Conservation (phyloP, 495 filamentous ascomycete genomes). For the Xylaria scruposa region DNA sequence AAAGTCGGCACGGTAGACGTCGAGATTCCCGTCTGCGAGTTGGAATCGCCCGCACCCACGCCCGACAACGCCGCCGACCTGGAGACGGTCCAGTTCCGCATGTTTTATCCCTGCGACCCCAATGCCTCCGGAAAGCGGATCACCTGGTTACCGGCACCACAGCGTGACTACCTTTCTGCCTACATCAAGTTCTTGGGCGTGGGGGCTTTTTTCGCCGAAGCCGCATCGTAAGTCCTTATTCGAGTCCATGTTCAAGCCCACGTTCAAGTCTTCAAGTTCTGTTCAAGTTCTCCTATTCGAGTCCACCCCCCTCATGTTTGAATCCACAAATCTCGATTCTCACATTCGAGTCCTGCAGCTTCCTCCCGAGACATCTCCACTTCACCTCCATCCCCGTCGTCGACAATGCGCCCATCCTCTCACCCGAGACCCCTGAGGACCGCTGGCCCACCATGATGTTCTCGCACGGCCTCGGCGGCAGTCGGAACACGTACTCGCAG, state of each 20-base stretch:
- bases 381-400: conserved; percentile 64
- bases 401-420: conserved; percentile 49
- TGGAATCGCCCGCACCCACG: conserved; percentile 56
- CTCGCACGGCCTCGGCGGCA: conserved; percentile 80
- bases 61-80: conserved; percentile 58
- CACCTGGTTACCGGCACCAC: conserved; percentile 76
- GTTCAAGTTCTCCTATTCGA: neutral
- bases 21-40: conserved; percentile 70
- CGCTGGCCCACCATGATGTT: conserved; percentile 82
- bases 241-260: neutral
- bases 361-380: conserved; percentile 69
- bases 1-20: conserved; percentile 76
- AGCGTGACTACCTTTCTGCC: conserved; percentile 68
- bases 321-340: no score
- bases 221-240: conserved; percentile 61
- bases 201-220: conserved; percentile 58
- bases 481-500: conserved; percentile 76
- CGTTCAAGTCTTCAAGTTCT: no score
- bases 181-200: conserved; percentile 73
- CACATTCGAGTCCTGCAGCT: no score
- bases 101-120: conserved; percentile 73
- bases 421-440: conserved; percentile 39
- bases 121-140: conserved; percentile 52
- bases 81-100: conserved; percentile 72
- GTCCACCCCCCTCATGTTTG: neutral